These are phyloP conservation scores for Neurospora tetraspora DNA, from an alignment of 495 filamentous ascomycete genomes.

Conservation along the genomic window DNA sequence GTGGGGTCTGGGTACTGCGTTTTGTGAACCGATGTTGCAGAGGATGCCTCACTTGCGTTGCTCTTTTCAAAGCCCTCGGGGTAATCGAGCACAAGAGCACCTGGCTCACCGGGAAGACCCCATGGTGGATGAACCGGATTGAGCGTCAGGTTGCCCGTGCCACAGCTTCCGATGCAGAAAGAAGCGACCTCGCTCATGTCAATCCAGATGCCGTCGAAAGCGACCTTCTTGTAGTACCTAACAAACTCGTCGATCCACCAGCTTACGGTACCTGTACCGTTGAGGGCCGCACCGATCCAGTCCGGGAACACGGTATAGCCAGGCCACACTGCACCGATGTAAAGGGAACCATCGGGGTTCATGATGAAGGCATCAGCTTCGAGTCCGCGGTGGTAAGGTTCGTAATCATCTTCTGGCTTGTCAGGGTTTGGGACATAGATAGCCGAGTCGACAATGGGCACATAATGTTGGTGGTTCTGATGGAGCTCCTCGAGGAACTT, in stretches of 20 bases:
- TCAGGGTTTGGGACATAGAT: conserved; percentile 68
- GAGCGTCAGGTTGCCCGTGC: conserved; percentile 53
- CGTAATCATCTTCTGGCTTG: conserved; percentile 61
- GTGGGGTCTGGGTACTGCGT: conserved; percentile 14
- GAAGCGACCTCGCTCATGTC: conserved; percentile 76
- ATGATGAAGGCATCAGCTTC: conserved; percentile 57
- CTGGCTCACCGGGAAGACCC: conserved; percentile 52
- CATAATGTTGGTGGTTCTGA: conserved; percentile 56
- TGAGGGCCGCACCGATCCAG: conserved; percentile 50
- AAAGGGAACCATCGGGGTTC: conserved; percentile 57
- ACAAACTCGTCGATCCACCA: conserved; percentile 69
- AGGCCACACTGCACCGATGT: conserved; percentile 80
- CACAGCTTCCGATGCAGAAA: conserved; percentile 75
- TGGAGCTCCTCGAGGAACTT: conserved; percentile 59
- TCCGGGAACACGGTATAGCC: conserved; percentile 56
- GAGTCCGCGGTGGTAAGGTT: conserved; percentile 57
- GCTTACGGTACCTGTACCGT: conserved; percentile 42
- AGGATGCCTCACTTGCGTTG: conserved; percentile 58
- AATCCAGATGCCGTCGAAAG: conserved; percentile 82
- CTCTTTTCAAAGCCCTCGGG: conserved; percentile 64
- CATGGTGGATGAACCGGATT: conserved; percentile 66
- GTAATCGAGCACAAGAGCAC: conserved; percentile 50
- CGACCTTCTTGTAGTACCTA: conserved; percentile 47
- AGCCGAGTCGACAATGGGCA: conserved; percentile 79
- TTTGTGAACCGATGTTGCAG: conserved; percentile 38